Conservation (phyloP, 202 grass and related monocot species). For the Setaria viridis region DNA sequence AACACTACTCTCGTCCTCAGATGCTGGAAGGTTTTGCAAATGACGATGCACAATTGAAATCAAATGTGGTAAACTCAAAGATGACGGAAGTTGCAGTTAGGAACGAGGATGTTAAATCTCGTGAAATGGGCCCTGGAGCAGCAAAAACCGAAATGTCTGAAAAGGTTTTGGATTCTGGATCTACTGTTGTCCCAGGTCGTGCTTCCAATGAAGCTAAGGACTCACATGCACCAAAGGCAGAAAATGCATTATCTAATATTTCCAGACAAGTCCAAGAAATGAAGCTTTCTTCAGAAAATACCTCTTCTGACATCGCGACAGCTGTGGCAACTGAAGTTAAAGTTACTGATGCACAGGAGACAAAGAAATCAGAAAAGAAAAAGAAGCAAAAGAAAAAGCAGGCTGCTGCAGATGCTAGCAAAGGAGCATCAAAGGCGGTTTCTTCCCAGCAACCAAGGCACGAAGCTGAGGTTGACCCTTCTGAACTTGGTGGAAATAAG, state of each 20-base stretch:
- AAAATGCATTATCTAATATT: constrained; percentile 40
- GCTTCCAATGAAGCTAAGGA: constrained; percentile 45
- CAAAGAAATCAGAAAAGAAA: constrained; percentile 77
- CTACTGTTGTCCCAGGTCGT: constrained; percentile 16
- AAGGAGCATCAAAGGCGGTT: constrained; percentile 62
- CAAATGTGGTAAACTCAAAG: constrained; percentile 35
- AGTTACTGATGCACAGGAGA: constrained; percentile 56
- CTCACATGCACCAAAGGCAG: constrained; percentile 38
- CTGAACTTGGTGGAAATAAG: constrained; percentile 61
- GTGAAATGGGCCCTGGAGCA: constrained; percentile 27
- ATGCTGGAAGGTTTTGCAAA: constrained; percentile 41
- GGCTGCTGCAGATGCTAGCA: constrained; percentile 56
- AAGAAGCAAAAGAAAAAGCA: constrained; percentile 91
- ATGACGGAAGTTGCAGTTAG: constrained; percentile 34
- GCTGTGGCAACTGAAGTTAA: constrained; percentile 47
- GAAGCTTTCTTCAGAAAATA: constrained; percentile 51
- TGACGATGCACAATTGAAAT: constrained; percentile 18
- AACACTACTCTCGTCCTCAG: constrained; percentile 43
- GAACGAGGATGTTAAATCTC: constrained; percentile 27
- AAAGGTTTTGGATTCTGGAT: constrained; percentile 43
- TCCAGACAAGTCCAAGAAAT: constrained; percentile 52
- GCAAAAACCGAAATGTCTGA: constrained; percentile 30
- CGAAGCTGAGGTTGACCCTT: constrained; percentile 56
- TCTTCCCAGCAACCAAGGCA: constrained; percentile 50
- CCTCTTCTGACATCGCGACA: constrained; percentile 26